Evolutionary conservation across 495 filamentous ascomycete species (phyloP), one percentile per base, ranked within the genome.

Genomic region (Podospora comata): DNA sequence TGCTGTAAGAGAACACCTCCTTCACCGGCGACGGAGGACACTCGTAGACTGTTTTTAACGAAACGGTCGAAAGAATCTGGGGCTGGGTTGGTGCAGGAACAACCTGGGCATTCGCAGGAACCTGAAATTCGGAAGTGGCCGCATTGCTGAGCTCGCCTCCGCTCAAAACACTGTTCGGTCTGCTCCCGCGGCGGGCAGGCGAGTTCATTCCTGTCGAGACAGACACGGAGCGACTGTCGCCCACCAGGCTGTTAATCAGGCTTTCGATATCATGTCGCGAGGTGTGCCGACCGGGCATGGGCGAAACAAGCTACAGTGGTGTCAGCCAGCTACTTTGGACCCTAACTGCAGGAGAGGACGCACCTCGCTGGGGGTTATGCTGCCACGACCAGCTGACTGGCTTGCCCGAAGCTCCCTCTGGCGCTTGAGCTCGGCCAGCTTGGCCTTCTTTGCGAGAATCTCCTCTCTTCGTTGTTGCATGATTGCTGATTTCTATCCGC

Each of bases 401-500:
- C 84, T 90, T 69, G 89, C 86, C 61, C 93, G 85, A 59, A 93
- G 82, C 78, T 94, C 92, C 70, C 94, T 87, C 75, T 97, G 93
- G 66, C 92, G 87, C 79, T 97, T 97, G 71, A 99, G 86, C 84
- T 98, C 96, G 30, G 90, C 94, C 72, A 99, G 92, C 83, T 91
- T 96, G 34, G 93, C 94, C 81, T 89, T 90, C 81, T 98, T 99
- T 69, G 91, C 92, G 59, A 92, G 81, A 73, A 99, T 96, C 82
- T 98, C 95, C 81, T 95, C 93, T 81, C 90, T 90, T 70, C 93
- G 89, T 83, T 92, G 89, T 81, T 94, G 90, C 85, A 93, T 91
- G 57, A 75, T 84, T 73, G 56, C 72, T 65, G 69, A 65, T 72
- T 67, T 67, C 70, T 68, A 77, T 61, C 70, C 79, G 78, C 82